A percentile compares a stretch with the other conserved stretches of the same genome.
Conservation (phyloP, 306 rosid species). For the Rosa lucieae region DNA sequence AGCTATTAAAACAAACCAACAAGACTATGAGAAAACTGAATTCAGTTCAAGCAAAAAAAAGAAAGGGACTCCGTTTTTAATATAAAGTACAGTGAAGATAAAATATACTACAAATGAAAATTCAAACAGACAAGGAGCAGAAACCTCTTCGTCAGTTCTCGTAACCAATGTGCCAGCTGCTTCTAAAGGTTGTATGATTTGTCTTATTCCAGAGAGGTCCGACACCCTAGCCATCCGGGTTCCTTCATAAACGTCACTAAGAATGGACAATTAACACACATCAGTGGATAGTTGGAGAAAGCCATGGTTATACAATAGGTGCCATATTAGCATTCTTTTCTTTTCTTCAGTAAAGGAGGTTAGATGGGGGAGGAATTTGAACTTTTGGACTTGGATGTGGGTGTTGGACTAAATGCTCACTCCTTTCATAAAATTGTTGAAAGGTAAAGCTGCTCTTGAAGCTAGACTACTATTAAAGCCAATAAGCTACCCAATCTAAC, state of each 20-base stretch:
- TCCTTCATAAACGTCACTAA: slow-evolving; percentile 92
- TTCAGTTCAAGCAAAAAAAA: not conserved
- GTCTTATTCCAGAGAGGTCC: slow-evolving; percentile 75
- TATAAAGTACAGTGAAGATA: not conserved
- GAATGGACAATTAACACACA: slow-evolving; percentile 22
- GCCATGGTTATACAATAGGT: not conserved
- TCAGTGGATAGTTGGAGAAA: slow-evolving; percentile 18
- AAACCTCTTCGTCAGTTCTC: slow-evolving; percentile 83
- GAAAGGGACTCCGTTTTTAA: not conserved
- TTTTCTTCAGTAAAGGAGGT: not conserved
- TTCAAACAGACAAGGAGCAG: slow-evolving; percentile 3
- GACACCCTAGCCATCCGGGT: slow-evolving; percentile 73
- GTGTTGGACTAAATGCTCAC: not conserved
- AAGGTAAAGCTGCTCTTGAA: not conserved
- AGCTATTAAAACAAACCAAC: slow-evolving; percentile 45
- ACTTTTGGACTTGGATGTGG: not conserved
- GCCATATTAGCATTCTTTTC: not conserved
- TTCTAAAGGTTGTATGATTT: slow-evolving; percentile 72
- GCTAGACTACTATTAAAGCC: not conserved
- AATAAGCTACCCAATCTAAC: not conserved
- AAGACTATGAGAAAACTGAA: not conserved
- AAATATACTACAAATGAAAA: not conserved
- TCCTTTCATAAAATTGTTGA: not conserved
- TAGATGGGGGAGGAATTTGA: too few species aligned
- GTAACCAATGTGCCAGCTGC: slow-evolving; percentile 73